A percentile compares a stretch with the other conserved stretches of the same genome.
Evolutionary conservation across 176 grass and related monocot species (phyloP).

Genomic region (Avena insularis): DNA sequence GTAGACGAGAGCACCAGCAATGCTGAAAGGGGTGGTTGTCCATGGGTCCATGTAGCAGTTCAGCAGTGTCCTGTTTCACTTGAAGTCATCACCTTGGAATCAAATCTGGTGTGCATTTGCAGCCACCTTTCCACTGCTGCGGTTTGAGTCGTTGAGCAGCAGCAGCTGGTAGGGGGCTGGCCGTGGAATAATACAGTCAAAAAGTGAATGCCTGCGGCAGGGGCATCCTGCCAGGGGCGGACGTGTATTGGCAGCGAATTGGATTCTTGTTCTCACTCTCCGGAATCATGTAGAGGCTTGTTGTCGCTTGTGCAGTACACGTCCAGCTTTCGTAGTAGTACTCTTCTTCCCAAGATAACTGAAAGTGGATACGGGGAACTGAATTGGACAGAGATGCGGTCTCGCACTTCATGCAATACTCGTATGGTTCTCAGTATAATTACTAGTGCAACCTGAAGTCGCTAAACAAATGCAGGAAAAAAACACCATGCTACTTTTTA

Average conservation of each 20-base stretch:
- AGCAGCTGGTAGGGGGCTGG: conserved; percentile 40
- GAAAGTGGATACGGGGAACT: conserved; percentile 31
- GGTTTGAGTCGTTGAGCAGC: conserved; percentile 42
- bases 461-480: conserved; percentile 3
- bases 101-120: conserved; percentile 21
- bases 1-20: conserved; percentile 29
- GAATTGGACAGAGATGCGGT: conserved; percentile 17
- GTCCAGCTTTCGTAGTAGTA: conserved; percentile 22
- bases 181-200: conserved; percentile 53
- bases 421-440: neutral
- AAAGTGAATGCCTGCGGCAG: conserved; percentile 49
- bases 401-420: conserved; percentile 4
- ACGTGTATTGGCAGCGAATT: conserved; percentile 40
- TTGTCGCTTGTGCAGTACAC: conserved; percentile 24
- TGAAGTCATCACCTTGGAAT: conserved; percentile 38
- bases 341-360: conserved; percentile 21
- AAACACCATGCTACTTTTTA: neutral
- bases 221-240: conserved; percentile 41
- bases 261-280: conserved; percentile 50
- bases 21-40: conserved; percentile 27
- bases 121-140: conserved; percentile 27
- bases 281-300: conserved; percentile 27
- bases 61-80: conserved; percentile 36
- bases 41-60: conserved; percentile 10
- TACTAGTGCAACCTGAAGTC: neutral